Evolutionary conservation across 352 stramenopile species (phyloP), one percentile per base, ranked within the genome.

Genomic region (Globisporangium nodosum): DNA sequence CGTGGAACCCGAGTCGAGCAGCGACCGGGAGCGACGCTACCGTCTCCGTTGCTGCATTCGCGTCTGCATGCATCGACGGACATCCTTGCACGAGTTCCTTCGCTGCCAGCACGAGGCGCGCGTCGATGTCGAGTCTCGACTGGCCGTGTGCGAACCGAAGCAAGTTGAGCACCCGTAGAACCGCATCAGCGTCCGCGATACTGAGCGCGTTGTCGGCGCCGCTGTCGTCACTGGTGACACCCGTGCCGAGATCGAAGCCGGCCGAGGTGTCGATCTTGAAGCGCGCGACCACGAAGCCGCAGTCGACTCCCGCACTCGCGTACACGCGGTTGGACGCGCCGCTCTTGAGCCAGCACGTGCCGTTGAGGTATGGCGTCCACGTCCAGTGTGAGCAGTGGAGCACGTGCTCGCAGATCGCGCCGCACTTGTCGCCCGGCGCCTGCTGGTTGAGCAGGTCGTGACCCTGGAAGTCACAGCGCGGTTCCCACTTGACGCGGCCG

Each of bases 361-460:
- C 70, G 31, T 43, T 54, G 5, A 46, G 33, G 20, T 56, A 57
- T 18, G 50, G n/a, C 20, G 60, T 64, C 69, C 69, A 80, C 39
- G 65, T 73, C 69, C 69, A 80, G 51, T 80, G 71, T 49, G 71
- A 69, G 52, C 71, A 80, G 12, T 40, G 57, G 6, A 49, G 20
- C 1, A 73, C 40, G 5, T 64, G 49, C 1, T 69, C 43, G 35
- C 71, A 80, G 39, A 75, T 53, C 11, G 67, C 63, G 35, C 63
- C 66, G 47, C 71, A 80, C n/a, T 54, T 51, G n/a, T 61, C 60
- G 43, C 66, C 71, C 35, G 60, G 40, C 46, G 64, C 66, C 20
- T 61, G 61, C 54, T 61, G 42, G 31, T 55, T 47, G 11, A 48
- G 30, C 37, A 63, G 13, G 15, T 65, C 56, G 3, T 63, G 40